Conservation (phyloP, 441 rosid genomes). For the Jatropha podagrica region DNA sequence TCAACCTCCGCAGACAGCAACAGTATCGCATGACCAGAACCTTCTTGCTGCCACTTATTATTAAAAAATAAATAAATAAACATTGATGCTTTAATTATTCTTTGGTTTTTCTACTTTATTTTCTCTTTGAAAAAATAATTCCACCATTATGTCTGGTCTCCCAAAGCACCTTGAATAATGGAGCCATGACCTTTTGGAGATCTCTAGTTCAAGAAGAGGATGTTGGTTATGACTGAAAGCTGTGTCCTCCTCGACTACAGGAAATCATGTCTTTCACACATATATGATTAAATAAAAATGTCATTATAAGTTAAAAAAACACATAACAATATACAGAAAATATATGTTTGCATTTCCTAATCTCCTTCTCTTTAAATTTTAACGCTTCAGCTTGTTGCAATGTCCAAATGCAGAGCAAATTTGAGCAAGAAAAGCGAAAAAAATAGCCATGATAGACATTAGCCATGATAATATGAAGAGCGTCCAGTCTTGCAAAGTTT, state of each 20-base stretch:
- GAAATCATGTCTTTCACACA: not conserved
- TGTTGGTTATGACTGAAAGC: constrained; percentile 8
- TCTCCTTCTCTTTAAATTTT: not conserved
- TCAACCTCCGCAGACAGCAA: constrained; percentile 3
- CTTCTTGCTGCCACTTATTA: not conserved
- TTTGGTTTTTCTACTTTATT: not conserved
- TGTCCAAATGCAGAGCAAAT: constrained; percentile 46
- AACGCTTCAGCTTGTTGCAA: constrained; percentile 25
- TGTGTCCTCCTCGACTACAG: constrained; percentile 10
- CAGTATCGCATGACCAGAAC: not conserved
- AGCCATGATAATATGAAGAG: constrained; percentile 34
- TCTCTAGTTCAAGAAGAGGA: not conserved
- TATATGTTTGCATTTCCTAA: not conserved
- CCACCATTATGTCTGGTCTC: not conserved
- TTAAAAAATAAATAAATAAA: not conserved
- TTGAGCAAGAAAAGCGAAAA: constrained; percentile 44
- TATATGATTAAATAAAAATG: not conserved
- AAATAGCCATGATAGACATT: constrained; percentile 35
- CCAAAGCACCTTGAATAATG: not conserved
- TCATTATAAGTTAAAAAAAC: not conserved
- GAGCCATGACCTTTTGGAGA: constrained; percentile 2
- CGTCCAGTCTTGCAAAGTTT: constrained; percentile 37
- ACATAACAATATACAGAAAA: not conserved
- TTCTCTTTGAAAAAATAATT: not conserved
- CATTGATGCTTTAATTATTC: not conserved